Conservation (phyloP, 495 filamentous ascomycete genomes). For the Trichoderma asperelloides region DNA sequence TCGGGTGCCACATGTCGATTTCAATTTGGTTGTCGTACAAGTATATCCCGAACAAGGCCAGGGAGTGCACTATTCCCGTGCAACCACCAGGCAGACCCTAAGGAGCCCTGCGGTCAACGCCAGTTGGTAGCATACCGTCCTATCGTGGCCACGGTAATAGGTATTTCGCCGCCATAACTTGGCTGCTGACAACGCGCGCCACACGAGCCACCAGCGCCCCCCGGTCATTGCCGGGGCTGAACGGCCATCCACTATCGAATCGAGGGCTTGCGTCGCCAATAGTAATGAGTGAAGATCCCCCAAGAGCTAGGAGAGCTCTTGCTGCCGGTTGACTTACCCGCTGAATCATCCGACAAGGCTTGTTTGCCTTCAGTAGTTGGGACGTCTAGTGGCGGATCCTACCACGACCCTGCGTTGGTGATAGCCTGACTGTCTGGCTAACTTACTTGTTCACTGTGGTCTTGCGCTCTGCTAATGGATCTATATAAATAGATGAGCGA, state of each 20-base stretch:
- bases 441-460: too few species aligned
- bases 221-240: neutral
- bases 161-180: neutral
- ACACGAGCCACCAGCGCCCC: slow-evolving; percentile 7
- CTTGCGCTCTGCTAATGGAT: too few species aligned
- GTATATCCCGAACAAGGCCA: too few species aligned
- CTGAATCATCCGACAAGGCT: neutral
- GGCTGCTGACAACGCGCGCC: neutral
- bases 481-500: too few species aligned
- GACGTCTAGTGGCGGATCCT: neutral
- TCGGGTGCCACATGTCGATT: too few species aligned
- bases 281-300: neutral
- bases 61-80: too few species aligned
- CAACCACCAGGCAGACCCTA: too few species aligned
- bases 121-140: too few species aligned
- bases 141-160: neutral
- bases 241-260: neutral
- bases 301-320: neutral
- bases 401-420: neutral
- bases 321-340: slow-evolving; percentile 5
- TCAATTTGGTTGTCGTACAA: too few species aligned
- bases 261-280: neutral
- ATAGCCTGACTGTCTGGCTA: too few species aligned
- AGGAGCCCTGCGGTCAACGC: too few species aligned
- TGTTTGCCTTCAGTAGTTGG: neutral